Evolutionary conservation across 129 eudicot species (phyloP), one percentile per base, ranked within the genome.

Genomic region (Dittrichia graveolens): DNA sequence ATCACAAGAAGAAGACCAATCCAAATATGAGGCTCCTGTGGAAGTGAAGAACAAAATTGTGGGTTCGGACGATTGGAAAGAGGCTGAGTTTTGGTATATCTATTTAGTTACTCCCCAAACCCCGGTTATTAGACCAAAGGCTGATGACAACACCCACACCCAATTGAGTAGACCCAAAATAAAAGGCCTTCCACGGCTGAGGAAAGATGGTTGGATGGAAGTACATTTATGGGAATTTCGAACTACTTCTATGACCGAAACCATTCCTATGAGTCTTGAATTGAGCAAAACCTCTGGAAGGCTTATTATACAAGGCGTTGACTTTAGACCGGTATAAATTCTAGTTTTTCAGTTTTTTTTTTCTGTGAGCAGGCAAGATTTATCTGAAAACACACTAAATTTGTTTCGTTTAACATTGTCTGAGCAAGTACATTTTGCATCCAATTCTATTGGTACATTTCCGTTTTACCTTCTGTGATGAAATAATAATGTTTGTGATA

Each of bases 21-120:
- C 37, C 13, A 18, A 2, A 5, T 35, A 12, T 39, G n/a, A 35
- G 10, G 18, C 65, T 60, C 65, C 65, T 5, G 44, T 60, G 45
- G 19, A 35, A 60, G 65, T 60, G 65, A 44, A 35, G 37, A 44
- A 60, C 12, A 13, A 24, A 24, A 24, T 0, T 24, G 0, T 24
- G 31, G 31, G 31, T 24, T 24, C 31, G 31, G 31, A 24, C 2
- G 24, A 12, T 35, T 60, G 13, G 5, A 37, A 10, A 60, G 52
- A 47, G 12, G 14, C 3, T 9, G 0, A 11, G 0, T 2, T 24
- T 24, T 24, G 31, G 31, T 24, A 60, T 37, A 60, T 60, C 18
- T 60, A 35, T 60, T 13, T 60, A 60, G 18, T 10, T 13, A 35
- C 18, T 60, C 65, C 65, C 2, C 45, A 60, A 60, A 60, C 65